Conservation (phyloP, 1,284 basidiomycete genomes). For the Sporisorium graminicola region DNA sequence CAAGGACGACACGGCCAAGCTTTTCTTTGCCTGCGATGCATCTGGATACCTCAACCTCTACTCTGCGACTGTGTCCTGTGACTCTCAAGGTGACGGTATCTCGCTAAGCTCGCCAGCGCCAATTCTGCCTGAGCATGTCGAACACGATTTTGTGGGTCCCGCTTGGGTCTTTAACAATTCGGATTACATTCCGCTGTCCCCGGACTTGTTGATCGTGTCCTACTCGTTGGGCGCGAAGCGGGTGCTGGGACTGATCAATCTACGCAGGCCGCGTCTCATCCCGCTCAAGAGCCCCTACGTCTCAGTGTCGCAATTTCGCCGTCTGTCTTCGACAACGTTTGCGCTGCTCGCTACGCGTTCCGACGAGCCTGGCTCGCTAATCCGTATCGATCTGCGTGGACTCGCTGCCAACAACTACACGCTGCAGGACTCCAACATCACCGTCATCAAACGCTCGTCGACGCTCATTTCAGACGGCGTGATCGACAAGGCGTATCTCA, state of each 20-base stretch:
- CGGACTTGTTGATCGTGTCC: constrained; percentile 45
- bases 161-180: constrained; percentile 74
- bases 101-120: constrained; percentile 8
- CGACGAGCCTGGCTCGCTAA: constrained; percentile 39
- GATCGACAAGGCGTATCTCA: constrained; percentile 41
- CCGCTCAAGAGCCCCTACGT: constrained; percentile 43
- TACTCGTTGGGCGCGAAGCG: constrained; percentile 33
- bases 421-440: constrained; percentile 20
- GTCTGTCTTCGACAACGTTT: constrained; percentile 33
- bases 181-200: constrained; percentile 43
- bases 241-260: constrained; percentile 44
- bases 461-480: constrained; percentile 39
- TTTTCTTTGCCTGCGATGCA: constrained; percentile 79
- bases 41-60: constrained; percentile 81
- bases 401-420: constrained; percentile 23
- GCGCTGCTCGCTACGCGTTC: constrained; percentile 35
- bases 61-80: constrained; percentile 63
- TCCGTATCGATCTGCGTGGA: constrained; percentile 39
- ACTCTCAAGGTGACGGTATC: neutral
- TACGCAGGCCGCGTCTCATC: constrained; percentile 38
- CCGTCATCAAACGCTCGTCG: constrained; percentile 47
- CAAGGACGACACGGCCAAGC: constrained; percentile 70
- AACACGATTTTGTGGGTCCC: constrained; percentile 76
- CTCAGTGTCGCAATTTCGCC: constrained; percentile 35
- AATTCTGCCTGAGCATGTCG: constrained; percentile 73